Evolutionary conservation across 352 stramenopile species (phyloP), one percentile per base, ranked within the genome.

Genomic region (Aphanomyces cochlioides): DNA sequence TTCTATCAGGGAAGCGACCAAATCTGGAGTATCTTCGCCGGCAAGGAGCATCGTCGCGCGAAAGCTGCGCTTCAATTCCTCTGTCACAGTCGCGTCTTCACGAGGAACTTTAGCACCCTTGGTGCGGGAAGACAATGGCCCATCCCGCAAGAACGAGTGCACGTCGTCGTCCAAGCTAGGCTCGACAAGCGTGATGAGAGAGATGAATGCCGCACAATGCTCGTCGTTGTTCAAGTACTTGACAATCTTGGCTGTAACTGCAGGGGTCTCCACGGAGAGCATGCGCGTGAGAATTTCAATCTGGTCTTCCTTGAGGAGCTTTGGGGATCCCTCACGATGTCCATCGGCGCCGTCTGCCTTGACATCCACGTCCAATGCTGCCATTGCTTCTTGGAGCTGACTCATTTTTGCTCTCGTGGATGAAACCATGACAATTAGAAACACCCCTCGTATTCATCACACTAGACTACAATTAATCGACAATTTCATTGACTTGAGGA

Each of bases 21-120:
- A 75, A 54, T 96, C 88, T 19, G 81, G 83, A 47, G 86, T 76
- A 66, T 96, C 85, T 56, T 95, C 88, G 74, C 87, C 94, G 47
- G 89, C 90, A 56, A 97, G 77, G 72, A 97, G 73, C 87, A 96
- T 95, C 57, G 89, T 96, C 50, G 88, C 90, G 61, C 84, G 82
- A 77, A 91, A 93, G 56, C 85, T 92, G 61, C 80, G 76, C 60
- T 89, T 74, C 67, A 96, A 70, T 40, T 87, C 85, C 17, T 80
- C 74, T 40, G 85, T 83, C 37, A 91, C 87, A 37, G 81, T 67
- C 8, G 73, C 74, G 19, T 57, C 38, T 40, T 87, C 80, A 15
- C 77, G 71, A 28, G 81, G 73, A 50, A 17, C 43, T 63, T 45
- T 72, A 76, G n/a, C 78, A 69, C 50, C 43, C 45, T n/a, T 72